A percentile compares a stretch with the other conserved stretches of the same genome.
phyloP scores from a whole-genome alignment of 768 basidiomycete species.

The Russula sp. region DNA sequence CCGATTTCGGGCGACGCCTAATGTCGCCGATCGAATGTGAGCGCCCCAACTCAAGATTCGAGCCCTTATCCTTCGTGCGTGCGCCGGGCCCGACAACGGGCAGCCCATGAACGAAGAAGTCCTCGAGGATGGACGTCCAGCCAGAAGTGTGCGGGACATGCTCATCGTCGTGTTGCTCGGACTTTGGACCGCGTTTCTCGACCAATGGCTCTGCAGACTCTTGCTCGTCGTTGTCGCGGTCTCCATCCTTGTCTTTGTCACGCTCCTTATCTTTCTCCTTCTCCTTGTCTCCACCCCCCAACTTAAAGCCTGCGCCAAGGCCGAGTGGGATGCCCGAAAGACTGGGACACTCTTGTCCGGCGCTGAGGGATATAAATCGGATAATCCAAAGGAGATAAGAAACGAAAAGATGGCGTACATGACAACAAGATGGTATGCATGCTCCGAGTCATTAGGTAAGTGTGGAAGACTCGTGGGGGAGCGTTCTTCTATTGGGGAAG shows the following conservation, averaged over 20 bases:
- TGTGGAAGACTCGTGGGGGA: conserved; percentile 29
- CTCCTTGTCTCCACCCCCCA: conserved; percentile 37
- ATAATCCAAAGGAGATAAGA: not conserved
- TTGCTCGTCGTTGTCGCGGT: conserved; percentile 6
- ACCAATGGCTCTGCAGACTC: conserved; percentile 20
- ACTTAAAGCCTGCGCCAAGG: conserved; percentile 67
- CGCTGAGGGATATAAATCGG: conserved; percentile 33
- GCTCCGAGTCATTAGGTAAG: conserved; percentile 48
- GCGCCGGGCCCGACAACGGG: conserved; percentile 6
- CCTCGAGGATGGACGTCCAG: conserved; percentile 72
- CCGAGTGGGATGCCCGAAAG: conserved; percentile 75
- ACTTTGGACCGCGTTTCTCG: conserved; percentile 27
- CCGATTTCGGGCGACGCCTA: conserved; percentile 39
- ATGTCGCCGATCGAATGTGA: conserved; percentile 29
- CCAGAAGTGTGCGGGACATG: conserved; percentile 34
- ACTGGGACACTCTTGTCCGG: conserved; percentile 80
- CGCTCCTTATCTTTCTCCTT: conserved; percentile 31
- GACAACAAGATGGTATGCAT: conserved; percentile 75
- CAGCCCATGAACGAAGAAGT: conserved; percentile 51
- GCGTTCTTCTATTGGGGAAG: conserved; percentile 21
- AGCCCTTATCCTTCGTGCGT: conserved; percentile 34
- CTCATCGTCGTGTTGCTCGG: conserved; percentile 17
- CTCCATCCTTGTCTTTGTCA: conserved; percentile 29
- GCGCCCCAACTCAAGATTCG: conserved; percentile 21
- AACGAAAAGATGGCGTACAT: conserved; percentile 42